A percentile compares a stretch with the other conserved stretches of the same genome.
phyloP scores from a whole-genome alignment of 2,329 filamentous ascomycete species.

The Aspergillus sergii region DNA sequence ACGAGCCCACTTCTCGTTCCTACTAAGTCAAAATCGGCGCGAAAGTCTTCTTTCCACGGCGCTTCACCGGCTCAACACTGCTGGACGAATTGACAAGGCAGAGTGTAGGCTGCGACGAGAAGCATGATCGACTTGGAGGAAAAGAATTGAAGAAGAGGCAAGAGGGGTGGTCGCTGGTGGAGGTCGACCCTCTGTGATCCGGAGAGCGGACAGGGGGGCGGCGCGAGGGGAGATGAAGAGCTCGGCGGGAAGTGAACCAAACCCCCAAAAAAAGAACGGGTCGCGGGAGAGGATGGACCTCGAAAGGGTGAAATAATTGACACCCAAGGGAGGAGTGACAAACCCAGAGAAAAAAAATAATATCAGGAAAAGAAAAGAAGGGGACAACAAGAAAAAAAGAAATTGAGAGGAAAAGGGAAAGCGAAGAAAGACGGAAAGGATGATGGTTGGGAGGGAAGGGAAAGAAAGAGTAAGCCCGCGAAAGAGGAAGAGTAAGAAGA shows the following conservation, averaged over 20 bases:
- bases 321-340: constrained; percentile 21
- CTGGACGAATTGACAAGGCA: constrained; percentile 25
- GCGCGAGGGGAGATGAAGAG: constrained; percentile 23
- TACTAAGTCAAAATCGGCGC: neutral
- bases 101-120: constrained; percentile 18
- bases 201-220: constrained; percentile 31
- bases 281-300: neutral
- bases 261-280: constrained; percentile 16
- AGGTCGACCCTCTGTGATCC: constrained; percentile 2
- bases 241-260: constrained; percentile 19
- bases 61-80: constrained; percentile 24
- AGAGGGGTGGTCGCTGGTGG: constrained; percentile 1
- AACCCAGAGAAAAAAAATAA: constrained; percentile 15
- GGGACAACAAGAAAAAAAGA: constrained; percentile 7
- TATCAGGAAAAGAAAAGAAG: neutral
- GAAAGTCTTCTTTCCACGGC: constrained; percentile 7
- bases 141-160: constrained; percentile 7
- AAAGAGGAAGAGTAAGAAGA: neutral
- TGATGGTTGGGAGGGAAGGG: constrained; percentile 1
- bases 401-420: neutral
- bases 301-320: constrained; percentile 20
- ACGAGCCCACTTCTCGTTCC: constrained; percentile 16
- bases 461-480: neutral
- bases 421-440: neutral
- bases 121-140: constrained; percentile 28